Conservation (phyloP, 441 rosid species). For the Pelargonium exstipulatum region DNA sequence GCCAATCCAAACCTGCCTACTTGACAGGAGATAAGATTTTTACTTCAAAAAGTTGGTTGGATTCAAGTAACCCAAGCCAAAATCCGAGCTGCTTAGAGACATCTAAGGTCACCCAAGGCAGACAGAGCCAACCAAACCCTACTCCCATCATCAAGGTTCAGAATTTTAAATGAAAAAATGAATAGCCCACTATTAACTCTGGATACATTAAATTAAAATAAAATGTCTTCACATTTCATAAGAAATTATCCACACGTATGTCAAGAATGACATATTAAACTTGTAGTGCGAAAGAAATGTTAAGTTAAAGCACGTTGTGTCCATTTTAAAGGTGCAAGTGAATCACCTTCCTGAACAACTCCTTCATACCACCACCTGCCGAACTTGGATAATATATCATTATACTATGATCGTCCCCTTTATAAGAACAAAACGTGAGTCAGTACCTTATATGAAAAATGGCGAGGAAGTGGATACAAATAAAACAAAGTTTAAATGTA, state of each 20-base stretch:
- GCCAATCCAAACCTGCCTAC: conserved; percentile 1
- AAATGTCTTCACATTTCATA: neutral
- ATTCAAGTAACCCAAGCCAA: neutral
- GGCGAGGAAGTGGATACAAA: conserved; percentile 19
- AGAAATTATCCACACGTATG: neutral
- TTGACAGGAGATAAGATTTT: neutral
- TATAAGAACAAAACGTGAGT: conserved; percentile 26
- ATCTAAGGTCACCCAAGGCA: neutral
- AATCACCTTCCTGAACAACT: conserved; percentile 90
- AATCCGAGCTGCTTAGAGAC: neutral
- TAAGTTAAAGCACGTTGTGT: neutral
- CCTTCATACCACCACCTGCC: conserved; percentile 99
- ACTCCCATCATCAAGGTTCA: conserved; percentile 10
- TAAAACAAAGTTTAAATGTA: conserved; percentile 2
- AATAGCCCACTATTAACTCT: neutral
- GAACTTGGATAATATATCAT: conserved; percentile 99
- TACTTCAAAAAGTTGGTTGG: neutral
- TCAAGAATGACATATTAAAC: conserved; percentile 2
- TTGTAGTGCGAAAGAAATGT: neutral
- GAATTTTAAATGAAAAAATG: neutral
- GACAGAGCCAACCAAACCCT: neutral
- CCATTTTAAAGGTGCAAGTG: neutral
- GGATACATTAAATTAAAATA: too few relatives aligned
- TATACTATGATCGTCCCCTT: conserved; percentile 97
- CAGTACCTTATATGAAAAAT: conserved; percentile 20